Evolutionary conservation across 805 yeast species (phyloP).

Genomic region (Scheffersomyces ergatensis): DNA sequence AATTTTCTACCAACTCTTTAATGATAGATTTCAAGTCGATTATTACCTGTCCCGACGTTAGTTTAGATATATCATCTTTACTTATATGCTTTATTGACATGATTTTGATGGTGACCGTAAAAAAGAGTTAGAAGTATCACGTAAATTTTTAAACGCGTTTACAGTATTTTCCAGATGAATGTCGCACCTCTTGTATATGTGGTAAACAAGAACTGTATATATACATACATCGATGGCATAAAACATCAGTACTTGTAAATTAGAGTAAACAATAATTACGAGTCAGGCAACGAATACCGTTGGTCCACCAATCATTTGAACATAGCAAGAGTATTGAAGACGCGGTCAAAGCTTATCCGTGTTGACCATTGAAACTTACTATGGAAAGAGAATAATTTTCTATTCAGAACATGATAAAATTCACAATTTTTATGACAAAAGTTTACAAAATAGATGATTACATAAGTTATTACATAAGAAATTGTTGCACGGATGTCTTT

Average conservation of each 20-base stretch:
- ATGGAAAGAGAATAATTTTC: background rate
- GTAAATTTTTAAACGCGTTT: too few species aligned
- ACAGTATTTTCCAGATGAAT: too few species aligned
- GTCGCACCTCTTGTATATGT: background rate
- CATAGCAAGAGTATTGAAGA: background rate
- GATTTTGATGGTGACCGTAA: background rate
- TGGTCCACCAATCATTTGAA: background rate
- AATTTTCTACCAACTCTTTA: slow-evolving; percentile 84
- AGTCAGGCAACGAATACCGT: background rate
- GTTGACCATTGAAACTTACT: background rate
- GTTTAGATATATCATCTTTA: slow-evolving; percentile 58
- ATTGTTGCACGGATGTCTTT: background rate
- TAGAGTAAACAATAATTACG: background rate
- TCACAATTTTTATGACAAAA: background rate
- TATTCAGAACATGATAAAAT: background rate
- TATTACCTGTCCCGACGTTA: slow-evolving; percentile 93
- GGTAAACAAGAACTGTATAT: background rate
- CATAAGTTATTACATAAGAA: background rate
- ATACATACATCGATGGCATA: background rate
- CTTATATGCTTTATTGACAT: slow-evolving; percentile 26
- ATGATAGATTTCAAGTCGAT: slow-evolving; percentile 72
- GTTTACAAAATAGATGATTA: background rate
- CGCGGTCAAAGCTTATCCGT: background rate
- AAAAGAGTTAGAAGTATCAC: too few species aligned
- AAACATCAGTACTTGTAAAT: background rate